Evolutionary conservation across 352 stramenopile genomes (phyloP), one percentile per base, ranked within the genome.

Genomic region (Pythium scleroteichum): DNA sequence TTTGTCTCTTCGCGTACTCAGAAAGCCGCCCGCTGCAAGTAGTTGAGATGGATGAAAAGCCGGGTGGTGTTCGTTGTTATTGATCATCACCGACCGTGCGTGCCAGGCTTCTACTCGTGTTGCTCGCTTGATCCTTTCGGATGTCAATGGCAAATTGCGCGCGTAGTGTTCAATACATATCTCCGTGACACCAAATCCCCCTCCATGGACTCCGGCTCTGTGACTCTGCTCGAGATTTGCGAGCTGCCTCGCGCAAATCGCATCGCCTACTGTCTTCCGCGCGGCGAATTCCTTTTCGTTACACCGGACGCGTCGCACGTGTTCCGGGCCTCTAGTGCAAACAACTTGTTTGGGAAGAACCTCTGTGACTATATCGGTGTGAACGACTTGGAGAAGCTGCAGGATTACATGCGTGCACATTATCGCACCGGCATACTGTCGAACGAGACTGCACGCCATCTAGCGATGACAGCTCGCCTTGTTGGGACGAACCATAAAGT

Each of bases 231-330:
- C 40, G 78, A 92, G 53, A 72, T 94, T 41, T 76, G 75, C 46
- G 62, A 83, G 41, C 59, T 76, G 23, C 71, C 78, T 4, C 65
- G 69, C 17, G 72, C 76, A 47, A 80, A 69, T 27, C 73, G 70
- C 22, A 64, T 92, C 24, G 85, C 79, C 10, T 91, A 78, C 67
- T 94, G 85, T 57, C 59, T 92, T 1, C 71, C 78, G 4, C 79
- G 74, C 3, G 85, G 85, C 29, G 85, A 89, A 53, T 92, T 94
- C 61, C 64, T 92, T 29, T 85, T 92, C 26, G 82, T 81, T 14
- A 85, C 79, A 1, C 49, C 75, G 7, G 79, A 72, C 2, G 76
- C 79, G 27, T 63, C 79, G 1, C 59, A 51, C 35, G 68, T 71
- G 45, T 88, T 92, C 38, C 62, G 60, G 4, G 47, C 46, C 16